These are phyloP conservation scores for Curvularia sp. DNA, from an alignment of 2,329 filamentous ascomycete species.

Conservation along the genomic window DNA sequence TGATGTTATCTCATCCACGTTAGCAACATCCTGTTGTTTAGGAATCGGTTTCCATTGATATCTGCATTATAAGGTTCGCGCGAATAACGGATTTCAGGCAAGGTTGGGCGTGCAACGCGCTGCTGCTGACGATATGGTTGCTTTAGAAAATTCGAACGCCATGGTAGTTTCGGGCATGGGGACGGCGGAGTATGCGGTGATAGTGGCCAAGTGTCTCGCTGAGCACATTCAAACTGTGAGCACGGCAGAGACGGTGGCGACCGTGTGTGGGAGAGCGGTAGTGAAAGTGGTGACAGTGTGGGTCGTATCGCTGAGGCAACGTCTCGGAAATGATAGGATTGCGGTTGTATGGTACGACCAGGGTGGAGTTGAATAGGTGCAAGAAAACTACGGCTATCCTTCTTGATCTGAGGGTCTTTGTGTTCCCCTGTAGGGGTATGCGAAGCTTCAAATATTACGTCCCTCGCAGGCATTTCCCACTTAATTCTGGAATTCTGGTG, in stretches of 20 bases:
- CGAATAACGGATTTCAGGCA: neutral
- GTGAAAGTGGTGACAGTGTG: neutral
- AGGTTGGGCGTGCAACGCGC: neutral
- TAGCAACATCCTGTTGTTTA: neutral
- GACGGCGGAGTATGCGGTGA: neutral
- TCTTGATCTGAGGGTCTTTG: neutral
- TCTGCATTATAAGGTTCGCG: neutral
- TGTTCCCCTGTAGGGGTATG: neutral
- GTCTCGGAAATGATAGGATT: neutral
- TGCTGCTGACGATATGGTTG: neutral
- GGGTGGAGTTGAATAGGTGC: neutral
- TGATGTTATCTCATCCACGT: neutral
- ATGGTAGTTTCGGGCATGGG: neutral
- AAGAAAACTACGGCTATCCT: neutral
- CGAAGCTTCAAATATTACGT: neutral
- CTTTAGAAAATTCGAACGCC: neutral
- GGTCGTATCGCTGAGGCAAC: neutral
- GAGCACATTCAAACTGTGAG: neutral
- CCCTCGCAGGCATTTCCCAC: neutral
- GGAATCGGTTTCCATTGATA: neutral
- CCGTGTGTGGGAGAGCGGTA: neutral
- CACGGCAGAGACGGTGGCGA: neutral
- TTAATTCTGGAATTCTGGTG: neutral
- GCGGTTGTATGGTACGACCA: neutral
- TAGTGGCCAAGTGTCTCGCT: neutral